Conservation (phyloP, 1,284 basidiomycete genomes). For the Sutorius eximius region DNA sequence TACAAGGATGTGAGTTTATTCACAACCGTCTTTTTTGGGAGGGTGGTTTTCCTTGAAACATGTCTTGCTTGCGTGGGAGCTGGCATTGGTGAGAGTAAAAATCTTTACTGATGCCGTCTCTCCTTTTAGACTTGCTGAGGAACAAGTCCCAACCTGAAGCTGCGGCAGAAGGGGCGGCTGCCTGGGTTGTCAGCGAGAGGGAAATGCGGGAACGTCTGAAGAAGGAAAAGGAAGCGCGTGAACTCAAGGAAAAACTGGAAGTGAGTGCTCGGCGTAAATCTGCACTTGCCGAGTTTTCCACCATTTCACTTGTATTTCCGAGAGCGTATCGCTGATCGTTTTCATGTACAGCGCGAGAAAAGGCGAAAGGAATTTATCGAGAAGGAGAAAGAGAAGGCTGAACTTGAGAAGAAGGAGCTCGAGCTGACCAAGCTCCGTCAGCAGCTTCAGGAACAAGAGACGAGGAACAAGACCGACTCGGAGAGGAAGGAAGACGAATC, state of each 20-base stretch:
- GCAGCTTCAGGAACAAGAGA: slow-evolving; percentile 49
- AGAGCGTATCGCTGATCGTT: slow-evolving; percentile 17
- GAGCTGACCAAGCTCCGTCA: slow-evolving; percentile 48
- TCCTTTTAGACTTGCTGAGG: slow-evolving; percentile 63
- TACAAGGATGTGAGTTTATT: slow-evolving; percentile 75
- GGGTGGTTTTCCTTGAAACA: slow-evolving; percentile 1
- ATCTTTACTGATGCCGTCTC: slow-evolving; percentile 19
- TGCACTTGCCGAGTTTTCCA: slow-evolving; percentile 15
- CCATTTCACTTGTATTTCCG: slow-evolving; percentile 2
- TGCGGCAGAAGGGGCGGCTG: slow-evolving; percentile 60
- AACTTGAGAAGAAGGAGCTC: slow-evolving; percentile 39
- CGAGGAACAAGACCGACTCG: slow-evolving; percentile 41
- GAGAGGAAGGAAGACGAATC: slow-evolving; percentile 39
- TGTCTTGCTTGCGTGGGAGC: slow-evolving; percentile 8
- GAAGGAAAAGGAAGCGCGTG: slow-evolving; percentile 67
- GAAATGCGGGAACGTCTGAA: slow-evolving; percentile 67
- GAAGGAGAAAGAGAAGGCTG: slow-evolving; percentile 44
- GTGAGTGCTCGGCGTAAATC: slow-evolving; percentile 41
- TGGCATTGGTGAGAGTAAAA: slow-evolving; percentile 14
- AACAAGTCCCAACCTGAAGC: slow-evolving; percentile 77
- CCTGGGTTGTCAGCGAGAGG: slow-evolving; percentile 72
- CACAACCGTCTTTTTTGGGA: slow-evolving; percentile 14
- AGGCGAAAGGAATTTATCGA: slow-evolving; percentile 50
- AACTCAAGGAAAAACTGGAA: slow-evolving; percentile 60
- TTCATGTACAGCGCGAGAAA: slow-evolving; percentile 52